A percentile compares a stretch with the other conserved stretches of the same genome.
Evolutionary conservation across 208 protist genomes (phyloP).

Genomic region (Acanthamoeba sp.): DNA sequence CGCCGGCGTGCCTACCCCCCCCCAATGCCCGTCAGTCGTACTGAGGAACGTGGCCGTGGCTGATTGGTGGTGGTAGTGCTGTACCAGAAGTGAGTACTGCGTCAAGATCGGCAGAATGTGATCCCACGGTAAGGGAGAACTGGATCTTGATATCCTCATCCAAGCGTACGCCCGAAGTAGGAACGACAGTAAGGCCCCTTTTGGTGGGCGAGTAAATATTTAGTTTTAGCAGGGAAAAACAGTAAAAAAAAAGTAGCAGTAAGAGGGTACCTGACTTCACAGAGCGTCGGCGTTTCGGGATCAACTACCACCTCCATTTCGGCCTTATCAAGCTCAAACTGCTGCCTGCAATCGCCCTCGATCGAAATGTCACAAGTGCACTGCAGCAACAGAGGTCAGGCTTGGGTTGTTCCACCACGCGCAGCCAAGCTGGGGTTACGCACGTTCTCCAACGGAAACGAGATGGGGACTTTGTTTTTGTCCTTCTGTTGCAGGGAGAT

Average conservation of each 20-base stretch:
- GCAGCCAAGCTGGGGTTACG: no score
- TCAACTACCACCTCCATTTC: neutral
- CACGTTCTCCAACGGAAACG: neutral
- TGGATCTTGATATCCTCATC: neutral
- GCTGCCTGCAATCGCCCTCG: neutral
- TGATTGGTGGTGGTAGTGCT: neutral
- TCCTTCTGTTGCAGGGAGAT: neutral
- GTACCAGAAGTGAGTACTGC: neutral
- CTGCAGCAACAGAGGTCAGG: neutral
- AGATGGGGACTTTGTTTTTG: neutral
- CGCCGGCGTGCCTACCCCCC: neutral
- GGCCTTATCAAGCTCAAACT: neutral
- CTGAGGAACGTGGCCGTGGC: no score
- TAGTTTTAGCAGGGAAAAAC: no score
- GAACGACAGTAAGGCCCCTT: neutral
- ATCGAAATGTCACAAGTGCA: neutral
- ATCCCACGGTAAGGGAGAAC: neutral
- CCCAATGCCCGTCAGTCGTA: no score
- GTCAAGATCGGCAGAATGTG: neutral
- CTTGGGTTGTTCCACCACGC: neutral
- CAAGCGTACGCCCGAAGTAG: neutral
- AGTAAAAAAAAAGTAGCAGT: neutral
- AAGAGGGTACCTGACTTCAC: neutral
- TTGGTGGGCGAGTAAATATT: no score
- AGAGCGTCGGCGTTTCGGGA: neutral